These are phyloP conservation scores for Saccharomyces hybrid DNA, from an alignment of 1,139 yeast genomes.

Conservation along the genomic window DNA sequence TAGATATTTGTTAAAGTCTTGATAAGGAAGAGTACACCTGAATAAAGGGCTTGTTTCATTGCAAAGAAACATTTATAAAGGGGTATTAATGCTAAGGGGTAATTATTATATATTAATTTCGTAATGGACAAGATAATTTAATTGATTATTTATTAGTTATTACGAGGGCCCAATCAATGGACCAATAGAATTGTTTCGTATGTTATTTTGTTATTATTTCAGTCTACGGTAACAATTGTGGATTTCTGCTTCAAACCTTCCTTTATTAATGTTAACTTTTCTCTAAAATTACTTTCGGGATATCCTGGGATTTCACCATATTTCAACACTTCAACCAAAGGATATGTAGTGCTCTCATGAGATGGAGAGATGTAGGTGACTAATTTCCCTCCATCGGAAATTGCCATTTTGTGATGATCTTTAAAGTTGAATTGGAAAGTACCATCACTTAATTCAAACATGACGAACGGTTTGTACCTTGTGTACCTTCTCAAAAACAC, in stretches of 20 bases:
- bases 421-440: conserved; percentile 89
- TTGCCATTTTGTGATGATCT: conserved; percentile 84
- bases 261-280: conserved; percentile 33
- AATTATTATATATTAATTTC: neutral
- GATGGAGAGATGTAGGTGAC: conserved; percentile 79
- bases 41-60: neutral
- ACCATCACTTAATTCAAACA: conserved; percentile 92
- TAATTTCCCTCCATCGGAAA: conserved; percentile 67
- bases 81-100: neutral
- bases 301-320: conserved; percentile 59
- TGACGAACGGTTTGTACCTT: conserved; percentile 68
- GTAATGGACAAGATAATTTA: neutral
- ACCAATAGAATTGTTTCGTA: neutral
- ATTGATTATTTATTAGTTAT: neutral
- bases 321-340: conserved; percentile 52
- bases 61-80: neutral
- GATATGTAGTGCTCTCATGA: conserved; percentile 64
- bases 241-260: conserved; percentile 32
- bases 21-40: neutral
- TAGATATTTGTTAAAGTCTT: neutral
- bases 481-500: conserved; percentile 75
- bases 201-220: conserved; percentile 1
- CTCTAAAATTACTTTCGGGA: conserved; percentile 45
- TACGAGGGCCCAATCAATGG: neutral
- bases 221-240: conserved; percentile 24